These are phyloP conservation scores for Colletotrichum melonis DNA, from an alignment of 2,329 filamentous ascomycete genomes.

Conservation along the genomic window DNA sequence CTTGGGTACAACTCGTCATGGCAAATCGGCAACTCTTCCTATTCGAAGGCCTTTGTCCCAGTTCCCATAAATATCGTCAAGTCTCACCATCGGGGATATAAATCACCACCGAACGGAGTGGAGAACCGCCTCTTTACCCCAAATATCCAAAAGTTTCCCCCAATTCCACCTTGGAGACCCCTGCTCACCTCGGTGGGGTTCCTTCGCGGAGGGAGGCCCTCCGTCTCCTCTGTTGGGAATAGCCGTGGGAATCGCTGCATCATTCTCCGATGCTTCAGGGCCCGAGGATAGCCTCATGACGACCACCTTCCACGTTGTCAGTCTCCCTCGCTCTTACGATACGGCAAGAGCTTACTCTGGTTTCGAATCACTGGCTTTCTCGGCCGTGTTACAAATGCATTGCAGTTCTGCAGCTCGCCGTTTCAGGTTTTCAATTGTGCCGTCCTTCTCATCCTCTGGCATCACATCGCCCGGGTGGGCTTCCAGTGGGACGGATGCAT, in stretches of 20 bases:
- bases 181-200: constrained; percentile 17
- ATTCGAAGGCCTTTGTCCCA: background rate
- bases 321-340: background rate
- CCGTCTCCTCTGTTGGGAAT: constrained; percentile 13
- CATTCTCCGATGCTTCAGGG: constrained; percentile 4
- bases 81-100: constrained; percentile 27
- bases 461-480: background rate
- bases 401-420: constrained; percentile 11
- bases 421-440: background rate
- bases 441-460: background rate
- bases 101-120: constrained; percentile 14
- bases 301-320: background rate
- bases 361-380: background rate
- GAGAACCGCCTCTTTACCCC: constrained; percentile 10
- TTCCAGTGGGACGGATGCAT: constrained; percentile 14
- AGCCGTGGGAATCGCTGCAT: background rate
- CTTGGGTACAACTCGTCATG: background rate
- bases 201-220: constrained; percentile 20
- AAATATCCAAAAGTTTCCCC: constrained; percentile 15
- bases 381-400: background rate
- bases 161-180: background rate
- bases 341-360: background rate
- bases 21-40: constrained; percentile 13
- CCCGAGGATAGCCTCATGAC: constrained; percentile 14
- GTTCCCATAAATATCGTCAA: background rate